Evolutionary conservation across 768 basidiomycete species (phyloP).

Genomic region (Gelatoporia subvermispora): DNA sequence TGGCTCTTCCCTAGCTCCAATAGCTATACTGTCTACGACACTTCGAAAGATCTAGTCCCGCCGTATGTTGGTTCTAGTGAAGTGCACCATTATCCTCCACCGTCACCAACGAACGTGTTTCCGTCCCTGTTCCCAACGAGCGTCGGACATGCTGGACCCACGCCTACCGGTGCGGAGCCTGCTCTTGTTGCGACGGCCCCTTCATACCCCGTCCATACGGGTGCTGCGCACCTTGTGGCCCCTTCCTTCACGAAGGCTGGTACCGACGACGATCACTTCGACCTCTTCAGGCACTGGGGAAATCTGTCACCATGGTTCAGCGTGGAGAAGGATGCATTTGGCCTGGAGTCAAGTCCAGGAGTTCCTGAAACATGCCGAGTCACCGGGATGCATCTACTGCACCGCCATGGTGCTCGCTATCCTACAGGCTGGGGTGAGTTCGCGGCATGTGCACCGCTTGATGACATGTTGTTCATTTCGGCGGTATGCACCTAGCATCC

Average conservation of each 20-base stretch:
- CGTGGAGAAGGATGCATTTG: constrained; percentile 59
- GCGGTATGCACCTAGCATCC: constrained; percentile 31
- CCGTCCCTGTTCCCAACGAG: constrained; percentile 72
- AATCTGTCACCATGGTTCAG: constrained; percentile 87
- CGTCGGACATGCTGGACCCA: constrained; percentile 73
- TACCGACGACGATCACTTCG: constrained; percentile 36
- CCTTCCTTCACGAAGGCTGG: constrained; percentile 21
- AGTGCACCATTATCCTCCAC: constrained; percentile 66
- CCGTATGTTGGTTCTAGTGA: constrained; percentile 72
- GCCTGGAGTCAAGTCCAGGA: constrained; percentile 65
- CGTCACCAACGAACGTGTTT: constrained; percentile 65
- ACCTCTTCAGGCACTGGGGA: constrained; percentile 76
- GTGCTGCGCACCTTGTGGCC: constrained; percentile 59
- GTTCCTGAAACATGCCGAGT: constrained; percentile 66
- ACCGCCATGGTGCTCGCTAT: constrained; percentile 76
- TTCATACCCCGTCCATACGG: constrained; percentile 72
- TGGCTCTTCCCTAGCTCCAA: constrained; percentile 28
- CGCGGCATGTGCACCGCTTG: neutral
- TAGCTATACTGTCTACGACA: constrained; percentile 1
- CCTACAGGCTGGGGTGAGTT: constrained; percentile 57
- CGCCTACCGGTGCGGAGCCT: constrained; percentile 77
- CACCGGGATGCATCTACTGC: constrained; percentile 73
- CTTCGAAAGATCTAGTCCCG: constrained; percentile 41
- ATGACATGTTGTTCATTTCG: neutral
- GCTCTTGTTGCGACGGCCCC: constrained; percentile 71